These are phyloP conservation scores for Claviceps arundinis DNA, from an alignment of 2,329 filamentous ascomycete species.

Conservation along the genomic window DNA sequence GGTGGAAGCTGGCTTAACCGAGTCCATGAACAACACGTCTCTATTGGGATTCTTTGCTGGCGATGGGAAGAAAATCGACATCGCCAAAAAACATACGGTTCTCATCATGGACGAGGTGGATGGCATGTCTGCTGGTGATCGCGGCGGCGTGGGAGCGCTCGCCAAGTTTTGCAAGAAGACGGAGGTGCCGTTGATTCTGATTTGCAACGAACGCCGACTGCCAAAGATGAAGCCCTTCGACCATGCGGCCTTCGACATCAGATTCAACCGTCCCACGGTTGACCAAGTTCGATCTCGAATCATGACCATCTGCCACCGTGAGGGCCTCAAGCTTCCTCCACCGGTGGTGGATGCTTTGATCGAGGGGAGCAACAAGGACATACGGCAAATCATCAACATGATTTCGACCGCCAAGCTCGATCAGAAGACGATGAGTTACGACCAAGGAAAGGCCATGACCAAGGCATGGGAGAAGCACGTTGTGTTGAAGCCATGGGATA, in stretches of 20 bases:
- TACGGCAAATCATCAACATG: conserved; percentile 98
- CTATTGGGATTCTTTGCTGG: conserved; percentile 81
- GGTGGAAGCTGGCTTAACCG: conserved; percentile 75
- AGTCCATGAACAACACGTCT: conserved; percentile 87
- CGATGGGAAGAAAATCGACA: conserved; percentile 68
- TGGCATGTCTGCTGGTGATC: conserved; percentile 94
- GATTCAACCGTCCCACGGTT: conserved; percentile 78
- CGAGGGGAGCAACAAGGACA: conserved; percentile 89
- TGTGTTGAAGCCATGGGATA: conserved; percentile 95
- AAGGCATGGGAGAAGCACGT: conserved; percentile 98
- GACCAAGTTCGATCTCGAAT: conserved; percentile 86
- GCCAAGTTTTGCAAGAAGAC: conserved; percentile 94
- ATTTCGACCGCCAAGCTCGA: conserved; percentile 87
- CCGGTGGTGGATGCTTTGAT: conserved; percentile 86
- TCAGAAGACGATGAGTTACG: conserved; percentile 63
- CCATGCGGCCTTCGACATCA: conserved; percentile 67
- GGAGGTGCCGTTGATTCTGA: conserved; percentile 85
- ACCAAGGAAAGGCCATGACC: conserved; percentile 83
- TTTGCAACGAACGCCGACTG: conserved; percentile 86
- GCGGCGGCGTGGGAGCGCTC: conserved; percentile 86
- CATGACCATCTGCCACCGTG: conserved; percentile 87
- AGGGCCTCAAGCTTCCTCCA: conserved; percentile 73
- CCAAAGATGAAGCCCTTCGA: conserved; percentile 99
- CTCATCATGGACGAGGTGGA: conserved; percentile 99
- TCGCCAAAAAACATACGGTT: conserved; percentile 80